Base-by-base conservation (phyloP, 805 yeast genomes). In the Cyberlindnera mrakii region DNA sequence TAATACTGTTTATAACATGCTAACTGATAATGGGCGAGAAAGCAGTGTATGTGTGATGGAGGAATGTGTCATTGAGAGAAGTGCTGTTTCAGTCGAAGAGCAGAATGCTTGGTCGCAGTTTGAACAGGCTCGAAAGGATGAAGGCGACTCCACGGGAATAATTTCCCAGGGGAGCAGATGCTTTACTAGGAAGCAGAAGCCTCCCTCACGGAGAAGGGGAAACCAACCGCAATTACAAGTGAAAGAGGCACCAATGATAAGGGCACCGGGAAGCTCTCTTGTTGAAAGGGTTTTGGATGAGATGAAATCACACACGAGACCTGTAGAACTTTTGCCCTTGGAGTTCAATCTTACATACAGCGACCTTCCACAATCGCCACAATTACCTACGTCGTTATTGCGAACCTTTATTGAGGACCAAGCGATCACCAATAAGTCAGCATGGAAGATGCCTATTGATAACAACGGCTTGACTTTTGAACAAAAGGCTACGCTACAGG, bases 401-500 rank as follows among this genome's bases (percentile, higher is more conserved):
- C 18, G 23, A 7, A 29, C 33, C 5, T 10, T 30, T 23, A 9
- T 23, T 23, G 27, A 23, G 4, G 27, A 23, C 11, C 27, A 23
- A 23, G 27, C 9, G 11, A 23, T 23, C 27, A 23, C 27, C 27
- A 23, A 8, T 31, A 15, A 29, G 18, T 20, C 9, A 17, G 33
- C 15, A 14, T 37, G 10, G 39, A 37, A 17, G 39, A 37, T 15
- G 18, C 17, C 25, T 6, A 11, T 20, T 18, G 37, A 39, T 29
- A 41, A 42, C 23, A 44, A 42, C 5, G 36, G 19, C 2, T 41
- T 52, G n/a, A 39, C 57, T 6, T 54, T 59, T 33, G 71, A 68
- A 14, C 78, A 78, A 47, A 85, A 85, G 53, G 55, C 64, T 16
- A 60, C 65, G 30, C 72, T 85, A 14, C 93, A 85, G 55, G 66